Evolutionary conservation across 2,329 filamentous ascomycete species (phyloP).

Genomic region (Pseudogymnoascus sp.): DNA sequence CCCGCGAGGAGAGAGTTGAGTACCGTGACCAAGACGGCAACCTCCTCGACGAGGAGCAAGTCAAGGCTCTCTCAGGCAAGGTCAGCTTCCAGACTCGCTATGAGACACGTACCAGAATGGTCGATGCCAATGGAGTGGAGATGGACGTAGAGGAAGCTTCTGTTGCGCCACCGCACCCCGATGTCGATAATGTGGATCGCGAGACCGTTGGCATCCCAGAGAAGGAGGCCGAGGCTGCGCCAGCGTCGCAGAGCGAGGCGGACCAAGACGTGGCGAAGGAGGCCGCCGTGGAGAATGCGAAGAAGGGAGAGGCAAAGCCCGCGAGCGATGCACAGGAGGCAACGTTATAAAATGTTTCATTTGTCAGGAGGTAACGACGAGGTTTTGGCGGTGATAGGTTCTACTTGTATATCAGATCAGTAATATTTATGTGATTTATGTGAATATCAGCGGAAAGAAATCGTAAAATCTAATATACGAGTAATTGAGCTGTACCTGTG

Average conservation of each 20-base stretch:
- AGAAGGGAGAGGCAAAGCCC: constrained; percentile 46
- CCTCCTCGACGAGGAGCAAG: constrained; percentile 73
- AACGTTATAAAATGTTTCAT: constrained; percentile 17
- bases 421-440: constrained; percentile 10
- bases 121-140: constrained; percentile 75
- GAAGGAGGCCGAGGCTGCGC: constrained; percentile 32
- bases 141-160: constrained; percentile 33
- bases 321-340: constrained; percentile 58
- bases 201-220: constrained; percentile 43
- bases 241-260: constrained; percentile 34
- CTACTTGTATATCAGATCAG: constrained; percentile 8
- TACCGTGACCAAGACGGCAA: constrained; percentile 95
- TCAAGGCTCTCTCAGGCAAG: constrained; percentile 78
- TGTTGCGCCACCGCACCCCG: constrained; percentile 27
- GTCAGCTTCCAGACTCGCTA: constrained; percentile 94
- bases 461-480: neutral
- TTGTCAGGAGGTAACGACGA: constrained; percentile 1
- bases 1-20: constrained; percentile 73
- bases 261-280: constrained; percentile 52
- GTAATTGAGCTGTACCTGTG: neutral
- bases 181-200: constrained; percentile 50
- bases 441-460: neutral
- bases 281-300: constrained; percentile 48
- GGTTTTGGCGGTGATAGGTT: neutral
- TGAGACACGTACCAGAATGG: constrained; percentile 82